Conservation (phyloP, 805 yeast species). For the Ogataea siamensis region DNA sequence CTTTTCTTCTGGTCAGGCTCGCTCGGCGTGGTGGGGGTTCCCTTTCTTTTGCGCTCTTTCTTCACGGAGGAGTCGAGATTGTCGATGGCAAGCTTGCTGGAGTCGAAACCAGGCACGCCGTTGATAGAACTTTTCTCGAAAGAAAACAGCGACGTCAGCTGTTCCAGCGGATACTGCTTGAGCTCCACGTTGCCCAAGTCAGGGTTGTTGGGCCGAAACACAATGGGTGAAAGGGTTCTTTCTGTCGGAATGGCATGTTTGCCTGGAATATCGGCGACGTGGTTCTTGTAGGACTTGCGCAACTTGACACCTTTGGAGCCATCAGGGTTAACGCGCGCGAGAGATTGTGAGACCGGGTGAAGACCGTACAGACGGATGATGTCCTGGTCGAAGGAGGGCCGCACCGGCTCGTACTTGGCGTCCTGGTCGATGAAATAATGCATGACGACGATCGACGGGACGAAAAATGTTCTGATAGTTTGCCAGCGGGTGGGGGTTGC, state of each 20-base stretch:
- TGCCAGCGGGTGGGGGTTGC: too few species aligned
- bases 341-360: conserved; percentile 65
- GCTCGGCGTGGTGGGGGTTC: conserved; percentile 21
- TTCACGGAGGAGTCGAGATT: conserved; percentile 32
- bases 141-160: conserved; percentile 48
- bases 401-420: conserved; percentile 39
- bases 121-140: conserved; percentile 64
- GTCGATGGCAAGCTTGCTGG: conserved; percentile 61
- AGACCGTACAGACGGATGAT: conserved; percentile 68
- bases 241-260: conserved; percentile 63
- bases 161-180: conserved; percentile 47
- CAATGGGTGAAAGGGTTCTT: conserved; percentile 38
- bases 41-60: conserved; percentile 31
- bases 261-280: conserved; percentile 82
- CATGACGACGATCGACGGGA: conserved; percentile 13
- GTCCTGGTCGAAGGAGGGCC: conserved; percentile 73
- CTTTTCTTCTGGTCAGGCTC: conserved; percentile 31
- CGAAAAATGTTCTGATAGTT: too few species aligned
- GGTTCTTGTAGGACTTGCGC: conserved; percentile 92
- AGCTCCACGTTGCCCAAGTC: conserved; percentile 39
- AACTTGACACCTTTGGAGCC: conserved; percentile 91
- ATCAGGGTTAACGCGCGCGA: conserved; percentile 83
- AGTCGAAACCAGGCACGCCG: conserved; percentile 77
- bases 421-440: conserved; percentile 32
- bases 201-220: conserved; percentile 39